A percentile compares a stretch with the other conserved stretches of the same genome.
Conservation (phyloP, 805 yeast genomes). For the Suhomyces kilbournensis region DNA sequence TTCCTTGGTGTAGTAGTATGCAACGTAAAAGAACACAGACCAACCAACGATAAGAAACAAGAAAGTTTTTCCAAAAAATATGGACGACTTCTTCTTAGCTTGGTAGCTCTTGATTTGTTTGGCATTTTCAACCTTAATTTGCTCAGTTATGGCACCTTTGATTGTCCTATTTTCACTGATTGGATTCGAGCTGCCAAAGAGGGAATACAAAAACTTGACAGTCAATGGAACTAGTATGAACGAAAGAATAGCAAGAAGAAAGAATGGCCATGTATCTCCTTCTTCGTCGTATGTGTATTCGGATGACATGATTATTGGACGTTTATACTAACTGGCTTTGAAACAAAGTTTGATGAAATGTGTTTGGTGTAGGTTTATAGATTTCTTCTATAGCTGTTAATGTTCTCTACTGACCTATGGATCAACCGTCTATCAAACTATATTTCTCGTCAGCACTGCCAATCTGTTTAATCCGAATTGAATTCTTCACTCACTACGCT, state of each 20-base stretch:
- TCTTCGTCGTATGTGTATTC: slow-evolving; percentile 82
- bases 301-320: slow-evolving; percentile 29
- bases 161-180: slow-evolving; percentile 19
- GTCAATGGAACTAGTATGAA: slow-evolving; percentile 69
- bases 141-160: slow-evolving; percentile 29
- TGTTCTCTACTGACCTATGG: neutral
- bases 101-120: slow-evolving; percentile 23
- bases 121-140: slow-evolving; percentile 29
- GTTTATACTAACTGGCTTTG: neutral
- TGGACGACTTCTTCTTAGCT: slow-evolving; percentile 25
- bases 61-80: slow-evolving; percentile 38
- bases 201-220: slow-evolving; percentile 21
- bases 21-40: slow-evolving; percentile 46
- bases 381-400: neutral
- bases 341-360: neutral
- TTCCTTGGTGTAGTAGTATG: slow-evolving; percentile 38
- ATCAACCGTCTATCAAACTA: neutral
- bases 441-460: neutral
- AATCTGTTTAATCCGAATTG: neutral
- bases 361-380: neutral
- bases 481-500: neutral
- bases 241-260: slow-evolving; percentile 67
- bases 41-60: slow-evolving; percentile 52
- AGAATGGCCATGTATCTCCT: slow-evolving; percentile 92
- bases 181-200: slow-evolving; percentile 18